phyloP scores from a whole-genome alignment of 1,284 basidiomycete species.

The Hypsizygus ulmarius region DNA sequence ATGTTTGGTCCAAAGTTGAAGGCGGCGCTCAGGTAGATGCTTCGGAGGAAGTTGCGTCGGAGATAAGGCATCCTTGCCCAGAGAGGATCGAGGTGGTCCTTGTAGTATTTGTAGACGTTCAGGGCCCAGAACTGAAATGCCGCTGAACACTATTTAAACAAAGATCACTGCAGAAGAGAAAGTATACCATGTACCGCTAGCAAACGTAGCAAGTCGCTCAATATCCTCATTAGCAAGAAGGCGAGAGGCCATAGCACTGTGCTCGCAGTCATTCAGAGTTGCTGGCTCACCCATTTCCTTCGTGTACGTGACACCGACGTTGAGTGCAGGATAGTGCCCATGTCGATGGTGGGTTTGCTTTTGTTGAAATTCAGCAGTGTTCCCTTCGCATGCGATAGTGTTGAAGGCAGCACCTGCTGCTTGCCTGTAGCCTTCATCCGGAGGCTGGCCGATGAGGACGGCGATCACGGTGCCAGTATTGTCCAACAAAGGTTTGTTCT shows the following conservation, averaged over 20 bases:
- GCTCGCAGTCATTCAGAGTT: background rate
- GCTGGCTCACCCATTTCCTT: background rate
- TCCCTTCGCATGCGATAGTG: background rate
- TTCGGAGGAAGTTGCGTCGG: conserved; percentile 10
- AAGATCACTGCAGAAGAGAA: background rate
- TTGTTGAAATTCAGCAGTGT: background rate
- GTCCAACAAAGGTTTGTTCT: background rate
- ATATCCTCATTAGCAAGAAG: background rate
- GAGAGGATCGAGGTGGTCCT: background rate
- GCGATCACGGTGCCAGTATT: background rate
- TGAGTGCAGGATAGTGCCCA: conserved; percentile 1
- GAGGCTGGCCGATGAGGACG: background rate
- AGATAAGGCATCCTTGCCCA: conserved; percentile 8
- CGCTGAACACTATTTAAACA: background rate
- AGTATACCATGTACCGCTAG: background rate
- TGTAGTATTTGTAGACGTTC: conserved; percentile 9
- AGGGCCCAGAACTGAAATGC: conserved; percentile 9
- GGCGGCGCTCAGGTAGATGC: conserved; percentile 7
- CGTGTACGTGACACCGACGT: background rate
- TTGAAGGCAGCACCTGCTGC: background rate
- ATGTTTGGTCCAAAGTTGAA: conserved; percentile 16
- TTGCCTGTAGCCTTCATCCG: background rate
- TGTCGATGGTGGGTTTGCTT: background rate
- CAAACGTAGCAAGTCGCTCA: background rate
- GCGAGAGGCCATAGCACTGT: background rate